Percentiles rank a stretch among this genome's conserved stretches.
These are phyloP conservation scores for Gossypium stocksii DNA, from an alignment of 345 rosid genomes.

Conservation along the genomic window DNA sequence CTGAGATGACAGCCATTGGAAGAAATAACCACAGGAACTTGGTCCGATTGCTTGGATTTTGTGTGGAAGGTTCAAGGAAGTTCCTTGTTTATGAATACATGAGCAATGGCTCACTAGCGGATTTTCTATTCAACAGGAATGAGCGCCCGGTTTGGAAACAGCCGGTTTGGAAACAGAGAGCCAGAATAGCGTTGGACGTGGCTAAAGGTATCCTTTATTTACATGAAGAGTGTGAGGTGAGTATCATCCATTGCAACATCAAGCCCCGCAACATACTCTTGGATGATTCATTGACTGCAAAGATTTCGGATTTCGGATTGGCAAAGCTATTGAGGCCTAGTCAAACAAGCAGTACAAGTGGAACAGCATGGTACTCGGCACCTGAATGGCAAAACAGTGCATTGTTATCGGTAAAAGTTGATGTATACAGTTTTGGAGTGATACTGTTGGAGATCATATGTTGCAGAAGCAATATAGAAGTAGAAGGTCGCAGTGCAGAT, in stretches of 20 bases:
- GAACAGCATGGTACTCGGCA: conserved; percentile 40
- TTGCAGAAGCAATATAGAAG: conserved; percentile 13
- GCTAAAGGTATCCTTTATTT: conserved; percentile 41
- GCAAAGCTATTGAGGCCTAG: conserved; percentile 40
- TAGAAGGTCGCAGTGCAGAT: not conserved
- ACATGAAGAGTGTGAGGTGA: conserved; percentile 41
- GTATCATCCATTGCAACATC: conserved; percentile 46
- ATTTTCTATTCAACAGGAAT: conserved; percentile 30
- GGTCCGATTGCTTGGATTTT: too few species aligned
- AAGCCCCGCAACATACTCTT: conserved; percentile 46
- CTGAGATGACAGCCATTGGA: too few species aligned
- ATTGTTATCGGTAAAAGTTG: conserved; percentile 15
- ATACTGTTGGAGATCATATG: conserved; percentile 22
- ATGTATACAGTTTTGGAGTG: conserved; percentile 25
- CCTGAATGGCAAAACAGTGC: conserved; percentile 33
- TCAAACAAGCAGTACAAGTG: conserved; percentile 35
- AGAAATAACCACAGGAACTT: too few species aligned
- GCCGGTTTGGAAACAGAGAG: conserved; percentile 35
- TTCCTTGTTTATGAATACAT: too few species aligned
- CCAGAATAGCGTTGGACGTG: conserved; percentile 35
- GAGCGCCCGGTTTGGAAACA: conserved; percentile 29
- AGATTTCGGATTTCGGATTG: conserved; percentile 28
- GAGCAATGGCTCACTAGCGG: too few species aligned
- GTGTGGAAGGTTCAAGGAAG: too few species aligned
- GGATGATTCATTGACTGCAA: conserved; percentile 29